Evolutionary conservation across 306 rosid genomes (phyloP).

Genomic region (Bauhinia variegata): DNA sequence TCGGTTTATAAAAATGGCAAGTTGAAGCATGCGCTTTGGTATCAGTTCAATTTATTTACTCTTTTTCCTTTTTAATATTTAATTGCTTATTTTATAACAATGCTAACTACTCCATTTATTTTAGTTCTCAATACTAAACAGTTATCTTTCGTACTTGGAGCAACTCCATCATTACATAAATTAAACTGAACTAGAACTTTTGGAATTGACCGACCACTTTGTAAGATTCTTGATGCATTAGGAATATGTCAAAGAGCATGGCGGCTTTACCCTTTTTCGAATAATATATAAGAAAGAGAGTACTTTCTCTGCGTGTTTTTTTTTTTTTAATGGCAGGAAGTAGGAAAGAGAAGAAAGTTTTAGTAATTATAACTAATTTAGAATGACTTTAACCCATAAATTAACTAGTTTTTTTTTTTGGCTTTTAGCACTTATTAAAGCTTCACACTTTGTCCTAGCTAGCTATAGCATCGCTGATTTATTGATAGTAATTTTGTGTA

Average conservation of each 20-base stretch:
- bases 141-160: constrained; percentile 5
- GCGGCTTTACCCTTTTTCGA: background rate
- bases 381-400: background rate
- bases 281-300: too few relatives aligned
- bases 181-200: background rate
- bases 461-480: too few relatives aligned
- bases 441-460: too few relatives aligned
- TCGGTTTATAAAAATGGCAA: constrained; percentile 16
- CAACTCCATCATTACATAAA: background rate
- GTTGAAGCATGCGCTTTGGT: constrained; percentile 30
- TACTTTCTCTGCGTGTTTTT: too few relatives aligned
- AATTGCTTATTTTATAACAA: too few relatives aligned
- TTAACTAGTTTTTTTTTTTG: too few relatives aligned
- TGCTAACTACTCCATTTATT: too few relatives aligned
- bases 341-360: constrained; percentile 1
- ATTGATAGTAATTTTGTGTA: too few relatives aligned
- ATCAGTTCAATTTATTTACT: too few relatives aligned
- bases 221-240: constrained; percentile 29
- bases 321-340: background rate
- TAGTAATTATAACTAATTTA: background rate
- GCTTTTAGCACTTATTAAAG: background rate
- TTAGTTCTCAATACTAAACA: too few relatives aligned
- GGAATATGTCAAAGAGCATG: constrained; percentile 15
- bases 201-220: constrained; percentile 1
- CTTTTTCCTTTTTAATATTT: too few relatives aligned